A percentile compares a stretch with the other conserved stretches of the same genome.
These are phyloP conservation scores for Chalciporus pseudorubinellus DNA, from an alignment of 768 basidiomycete genomes.

Conservation along the genomic window DNA sequence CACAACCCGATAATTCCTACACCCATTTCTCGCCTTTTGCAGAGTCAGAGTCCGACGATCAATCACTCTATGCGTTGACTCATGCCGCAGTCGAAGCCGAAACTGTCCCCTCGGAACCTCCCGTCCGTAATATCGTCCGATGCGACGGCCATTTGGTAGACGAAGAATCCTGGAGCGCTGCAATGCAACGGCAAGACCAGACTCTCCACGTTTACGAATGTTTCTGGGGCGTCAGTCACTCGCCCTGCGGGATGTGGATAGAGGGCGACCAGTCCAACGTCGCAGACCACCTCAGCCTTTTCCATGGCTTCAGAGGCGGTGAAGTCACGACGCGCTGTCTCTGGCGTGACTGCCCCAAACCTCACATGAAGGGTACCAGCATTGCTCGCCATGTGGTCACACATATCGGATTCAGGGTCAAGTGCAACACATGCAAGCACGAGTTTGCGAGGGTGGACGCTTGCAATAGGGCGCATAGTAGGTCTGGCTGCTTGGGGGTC, in stretches of 20 bases:
- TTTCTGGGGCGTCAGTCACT: slow-evolving; percentile 24
- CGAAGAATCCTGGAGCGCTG: slow-evolving; percentile 26
- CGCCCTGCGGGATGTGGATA: slow-evolving; percentile 34
- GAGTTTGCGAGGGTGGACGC: slow-evolving; percentile 35
- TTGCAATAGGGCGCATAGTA: slow-evolving; percentile 34
- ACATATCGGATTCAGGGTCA: slow-evolving; percentile 31
- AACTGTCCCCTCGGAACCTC: not conserved
- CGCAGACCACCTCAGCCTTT: slow-evolving; percentile 32
- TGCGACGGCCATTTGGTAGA: slow-evolving; percentile 30
- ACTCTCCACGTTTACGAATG: slow-evolving; percentile 31
- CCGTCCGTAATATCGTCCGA: slow-evolving; percentile 17
- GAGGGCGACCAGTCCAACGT: slow-evolving; percentile 34
- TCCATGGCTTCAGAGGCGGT: slow-evolving; percentile 30
- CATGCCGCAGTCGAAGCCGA: slow-evolving; percentile 24
- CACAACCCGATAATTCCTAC: slow-evolving; percentile 12
- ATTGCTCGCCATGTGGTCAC: slow-evolving; percentile 34
- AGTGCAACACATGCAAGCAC: slow-evolving; percentile 29
- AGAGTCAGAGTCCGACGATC: slow-evolving; percentile 26
- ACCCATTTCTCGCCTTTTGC: slow-evolving; percentile 19
- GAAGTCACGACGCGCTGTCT: slow-evolving; percentile 31
- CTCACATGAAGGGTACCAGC: slow-evolving; percentile 33
- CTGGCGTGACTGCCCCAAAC: slow-evolving; percentile 28
- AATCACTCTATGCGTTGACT: slow-evolving; percentile 7
- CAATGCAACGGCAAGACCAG: slow-evolving; percentile 23
- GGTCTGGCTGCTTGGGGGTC: slow-evolving; percentile 30